phyloP scores from a whole-genome alignment of 2,329 filamentous ascomycete species.

The Hymenoscyphus linearis region DNA sequence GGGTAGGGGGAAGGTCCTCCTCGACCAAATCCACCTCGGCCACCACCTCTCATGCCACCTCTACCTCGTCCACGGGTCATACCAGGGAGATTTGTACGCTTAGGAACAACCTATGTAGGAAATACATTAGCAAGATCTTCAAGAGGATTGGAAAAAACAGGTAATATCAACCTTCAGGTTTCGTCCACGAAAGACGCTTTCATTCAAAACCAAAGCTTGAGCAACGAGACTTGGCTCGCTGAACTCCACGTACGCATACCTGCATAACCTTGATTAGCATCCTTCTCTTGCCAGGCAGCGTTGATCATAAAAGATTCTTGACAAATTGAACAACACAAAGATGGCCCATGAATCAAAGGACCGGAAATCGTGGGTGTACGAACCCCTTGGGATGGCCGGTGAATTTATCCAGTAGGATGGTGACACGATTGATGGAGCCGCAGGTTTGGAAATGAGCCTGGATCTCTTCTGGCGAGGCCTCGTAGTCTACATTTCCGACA shows the following conservation, averaged over 20 bases:
- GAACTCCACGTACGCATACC: conserved; percentile 98
- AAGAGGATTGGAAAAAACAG: neutral
- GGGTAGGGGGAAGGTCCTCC: conserved; percentile 40
- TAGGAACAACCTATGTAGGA: conserved; percentile 64
- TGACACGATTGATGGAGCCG: conserved; percentile 95
- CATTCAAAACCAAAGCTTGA: conserved; percentile 90
- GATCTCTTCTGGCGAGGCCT: conserved; percentile 93
- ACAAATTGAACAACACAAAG: conserved; percentile 8
- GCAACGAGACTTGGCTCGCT: conserved; percentile 88
- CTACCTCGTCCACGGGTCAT: conserved; percentile 74
- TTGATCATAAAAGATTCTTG: conserved; percentile 28
- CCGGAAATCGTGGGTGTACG: conserved; percentile 37
- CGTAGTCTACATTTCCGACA: conserved; percentile 98
- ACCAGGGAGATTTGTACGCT: conserved; percentile 93
- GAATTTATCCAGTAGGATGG: conserved; percentile 96
- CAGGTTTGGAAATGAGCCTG: conserved; percentile 98
- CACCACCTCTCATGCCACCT: conserved; percentile 42
- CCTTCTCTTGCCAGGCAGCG: conserved; percentile 57
- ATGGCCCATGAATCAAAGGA: conserved; percentile 9
- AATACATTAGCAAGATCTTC: conserved; percentile 10
- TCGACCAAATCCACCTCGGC: conserved; percentile 44
- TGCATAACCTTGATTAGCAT: conserved; percentile 42
- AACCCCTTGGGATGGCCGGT: conserved; percentile 99
- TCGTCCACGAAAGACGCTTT: conserved; percentile 90
- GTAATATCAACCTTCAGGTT: conserved; percentile 74